These are phyloP conservation scores for Alloascoidea hylecoeti DNA, from an alignment of 805 yeast genomes.

Conservation along the genomic window DNA sequence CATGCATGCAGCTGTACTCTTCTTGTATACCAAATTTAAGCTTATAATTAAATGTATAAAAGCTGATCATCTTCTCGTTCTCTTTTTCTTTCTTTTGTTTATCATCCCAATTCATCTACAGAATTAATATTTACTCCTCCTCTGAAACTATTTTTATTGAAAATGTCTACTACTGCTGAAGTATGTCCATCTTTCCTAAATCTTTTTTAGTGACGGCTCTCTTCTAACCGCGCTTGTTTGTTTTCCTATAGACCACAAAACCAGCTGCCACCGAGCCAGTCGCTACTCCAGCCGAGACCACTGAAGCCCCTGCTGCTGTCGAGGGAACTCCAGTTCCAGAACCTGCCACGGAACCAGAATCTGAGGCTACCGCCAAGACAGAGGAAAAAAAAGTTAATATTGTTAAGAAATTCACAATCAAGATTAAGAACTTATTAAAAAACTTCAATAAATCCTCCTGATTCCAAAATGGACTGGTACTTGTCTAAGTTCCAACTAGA, in stretches of 20 bases:
- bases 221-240: neutral
- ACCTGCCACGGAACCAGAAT: neutral
- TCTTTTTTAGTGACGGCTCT: too few species aligned
- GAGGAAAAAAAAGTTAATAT: neutral
- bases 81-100: neutral
- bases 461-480: neutral
- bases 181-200: too few species aligned
- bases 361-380: neutral
- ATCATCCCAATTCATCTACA: neutral
- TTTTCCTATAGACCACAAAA: neutral
- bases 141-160: neutral
- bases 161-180: conserved; percentile 1
- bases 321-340: neutral
- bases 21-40: too few species aligned
- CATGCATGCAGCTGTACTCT: too few species aligned
- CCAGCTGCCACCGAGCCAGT: neutral
- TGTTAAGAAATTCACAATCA: neutral
- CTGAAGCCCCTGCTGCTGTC: neutral
- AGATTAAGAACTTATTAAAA: neutral
- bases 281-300: neutral
- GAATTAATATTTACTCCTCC: neutral
- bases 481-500: neutral
- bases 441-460: neutral
- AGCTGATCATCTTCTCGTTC: neutral
- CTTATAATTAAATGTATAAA: too few species aligned